Base-by-base conservation (phyloP, 2,329 filamentous ascomycete genomes). In the Sphaerostilbella broomeana region DNA sequence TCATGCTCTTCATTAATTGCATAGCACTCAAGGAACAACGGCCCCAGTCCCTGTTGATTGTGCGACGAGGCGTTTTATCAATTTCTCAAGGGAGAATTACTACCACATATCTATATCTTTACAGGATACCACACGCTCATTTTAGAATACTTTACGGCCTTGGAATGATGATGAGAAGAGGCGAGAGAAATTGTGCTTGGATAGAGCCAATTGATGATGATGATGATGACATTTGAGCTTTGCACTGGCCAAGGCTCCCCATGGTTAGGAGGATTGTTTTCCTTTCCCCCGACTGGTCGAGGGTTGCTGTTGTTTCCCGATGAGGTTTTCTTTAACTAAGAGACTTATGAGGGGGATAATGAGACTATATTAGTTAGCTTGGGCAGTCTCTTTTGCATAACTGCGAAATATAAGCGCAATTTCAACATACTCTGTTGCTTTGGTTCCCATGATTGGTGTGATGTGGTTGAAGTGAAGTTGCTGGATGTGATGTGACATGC, bases 21-120 rank as follows among this genome's bases (percentile, higher is more conserved):
- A 44, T 44, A 21, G 34, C 38, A 39, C 34, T 34, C 33, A 33
- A 37, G 34, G 30, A 24, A 30, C 26, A 19, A 29, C 29, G 42
- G 38, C 19, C 34, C 38, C 25, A 38, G 28, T 38, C 42, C 38
- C 33, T n/a, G n/a, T 42, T 38, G 16, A 22, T 19, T 42, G 42
- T 44, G 38, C 42, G 22, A 42, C 33, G 29, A 28, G 42, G 42
- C 33, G 42, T 44, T 44, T 41, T 22, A 25, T 42, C 27, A 33
- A 37, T 30, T 30, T 30, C 22, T 9, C 22, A 9, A 8, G 22
- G 22, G 22, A 25, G 22, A 12, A 25, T 12, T 25, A n/a, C n/a
- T n/a, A n/a, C n/a, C n/a, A n/a, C n/a, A 32, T 25, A 35, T 35
- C 26, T 21, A 35, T 22, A 35, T 34, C 15, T 13, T 30, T 30